A percentile compares a stretch with the other conserved stretches of the same genome.
These are phyloP conservation scores for Trypanosomatidae sp. DNA, from an alignment of 208 protist species.

Conservation along the genomic window DNA sequence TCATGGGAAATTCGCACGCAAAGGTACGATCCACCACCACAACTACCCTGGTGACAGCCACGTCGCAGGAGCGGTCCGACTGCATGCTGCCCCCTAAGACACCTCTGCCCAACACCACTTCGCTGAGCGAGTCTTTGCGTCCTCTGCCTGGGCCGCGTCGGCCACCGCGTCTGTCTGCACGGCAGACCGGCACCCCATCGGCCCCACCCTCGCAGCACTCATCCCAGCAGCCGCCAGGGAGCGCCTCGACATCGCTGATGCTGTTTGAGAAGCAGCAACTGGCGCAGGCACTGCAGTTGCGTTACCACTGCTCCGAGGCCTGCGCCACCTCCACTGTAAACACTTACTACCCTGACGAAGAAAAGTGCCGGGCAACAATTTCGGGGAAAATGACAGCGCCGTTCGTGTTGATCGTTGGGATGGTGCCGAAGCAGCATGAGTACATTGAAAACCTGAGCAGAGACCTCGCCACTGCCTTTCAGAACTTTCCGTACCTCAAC, in stretches of 20 bases:
- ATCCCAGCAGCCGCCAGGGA: background rate
- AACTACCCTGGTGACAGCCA: background rate
- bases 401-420: constrained; percentile 47
- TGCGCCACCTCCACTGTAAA: constrained; percentile 31
- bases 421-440: constrained; percentile 39
- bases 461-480: constrained; percentile 17
- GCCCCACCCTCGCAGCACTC: background rate
- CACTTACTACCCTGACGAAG: constrained; percentile 27
- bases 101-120: background rate
- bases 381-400: constrained; percentile 31
- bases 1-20: background rate
- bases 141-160: background rate
- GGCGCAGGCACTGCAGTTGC: constrained; percentile 1
- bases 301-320: constrained; percentile 27
- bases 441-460: constrained; percentile 27
- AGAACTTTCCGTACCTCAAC: constrained; percentile 36
- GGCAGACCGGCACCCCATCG: background rate
- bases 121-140: background rate
- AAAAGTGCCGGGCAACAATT: constrained; percentile 21
- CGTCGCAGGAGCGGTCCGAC: background rate
- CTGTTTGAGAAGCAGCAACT: constrained; percentile 7
- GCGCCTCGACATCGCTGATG: background rate
- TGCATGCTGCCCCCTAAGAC: background rate
- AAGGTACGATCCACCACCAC: background rate
- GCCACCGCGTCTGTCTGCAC: background rate